phyloP scores from a whole-genome alignment of 2,329 filamentous ascomycete species.

The Chaetomium sp. region DNA sequence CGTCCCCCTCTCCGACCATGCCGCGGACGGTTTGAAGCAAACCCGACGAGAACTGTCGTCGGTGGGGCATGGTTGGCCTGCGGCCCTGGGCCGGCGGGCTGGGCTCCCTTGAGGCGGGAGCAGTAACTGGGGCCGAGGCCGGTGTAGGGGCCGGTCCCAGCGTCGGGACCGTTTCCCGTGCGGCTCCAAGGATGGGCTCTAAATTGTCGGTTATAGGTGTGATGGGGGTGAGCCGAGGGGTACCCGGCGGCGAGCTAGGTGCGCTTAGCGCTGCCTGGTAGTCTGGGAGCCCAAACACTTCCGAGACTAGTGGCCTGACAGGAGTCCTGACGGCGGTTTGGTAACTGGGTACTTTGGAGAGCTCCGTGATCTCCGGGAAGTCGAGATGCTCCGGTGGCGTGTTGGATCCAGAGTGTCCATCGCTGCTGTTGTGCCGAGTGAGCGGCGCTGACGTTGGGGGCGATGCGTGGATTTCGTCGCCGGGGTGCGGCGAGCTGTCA shows the following conservation, averaged over 20 bases:
- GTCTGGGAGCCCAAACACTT: slow-evolving; percentile 60
- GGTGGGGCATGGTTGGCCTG: slow-evolving; percentile 30
- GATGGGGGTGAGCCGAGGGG: slow-evolving; percentile 44
- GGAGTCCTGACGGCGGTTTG: slow-evolving; percentile 70
- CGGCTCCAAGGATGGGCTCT: slow-evolving; percentile 38
- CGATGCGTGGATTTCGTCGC: slow-evolving; percentile 40
- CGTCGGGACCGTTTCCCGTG: background rate
- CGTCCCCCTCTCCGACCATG: slow-evolving; percentile 37
- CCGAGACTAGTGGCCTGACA: slow-evolving; percentile 55
- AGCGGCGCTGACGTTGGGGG: slow-evolving; percentile 48
- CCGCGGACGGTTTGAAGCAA: slow-evolving; percentile 33
- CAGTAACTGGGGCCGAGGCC: background rate
- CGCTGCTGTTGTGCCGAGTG: slow-evolving; percentile 58
- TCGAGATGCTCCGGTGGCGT: slow-evolving; percentile 61
- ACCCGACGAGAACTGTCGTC: slow-evolving; percentile 35
- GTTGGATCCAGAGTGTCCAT: slow-evolving; percentile 54
- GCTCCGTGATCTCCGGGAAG: slow-evolving; percentile 61
- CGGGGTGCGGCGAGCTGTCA: slow-evolving; percentile 43
- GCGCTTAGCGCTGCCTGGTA: slow-evolving; percentile 64
- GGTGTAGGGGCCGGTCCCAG: background rate
- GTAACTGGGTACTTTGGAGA: slow-evolving; percentile 77
- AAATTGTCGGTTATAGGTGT: slow-evolving; percentile 39
- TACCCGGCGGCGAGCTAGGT: slow-evolving; percentile 55
- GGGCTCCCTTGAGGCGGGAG: slow-evolving; percentile 30
- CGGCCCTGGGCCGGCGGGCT: slow-evolving; percentile 18